phyloP scores from a whole-genome alignment of 2,329 filamentous ascomycete species.

The Thyridium curvatum region DNA sequence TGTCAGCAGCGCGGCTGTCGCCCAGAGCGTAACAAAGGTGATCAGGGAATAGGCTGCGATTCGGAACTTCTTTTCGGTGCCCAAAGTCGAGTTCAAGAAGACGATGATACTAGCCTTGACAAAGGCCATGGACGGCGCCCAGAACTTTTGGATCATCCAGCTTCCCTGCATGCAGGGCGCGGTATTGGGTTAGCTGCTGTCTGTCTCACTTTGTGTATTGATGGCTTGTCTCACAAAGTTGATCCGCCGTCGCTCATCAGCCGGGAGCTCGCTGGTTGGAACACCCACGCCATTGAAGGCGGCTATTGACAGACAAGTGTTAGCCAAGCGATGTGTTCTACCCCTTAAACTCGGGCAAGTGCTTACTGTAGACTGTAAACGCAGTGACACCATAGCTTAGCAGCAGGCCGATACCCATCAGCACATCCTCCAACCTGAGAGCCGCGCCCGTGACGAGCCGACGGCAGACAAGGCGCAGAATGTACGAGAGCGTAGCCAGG shows the following conservation, averaged over 20 bases:
- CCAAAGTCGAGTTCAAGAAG: background rate
- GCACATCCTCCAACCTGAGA: conserved; percentile 5
- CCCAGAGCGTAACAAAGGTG: background rate
- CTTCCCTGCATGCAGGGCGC: background rate
- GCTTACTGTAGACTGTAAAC: conserved; percentile 1
- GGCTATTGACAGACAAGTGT: background rate
- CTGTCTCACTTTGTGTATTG: too few relatives aligned
- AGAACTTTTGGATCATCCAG: conserved; percentile 5
- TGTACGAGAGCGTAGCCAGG: too few relatives aligned
- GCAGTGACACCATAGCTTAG: conserved; percentile 1
- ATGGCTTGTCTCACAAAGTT: conserved; percentile 1
- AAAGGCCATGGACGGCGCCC: conserved; percentile 4
- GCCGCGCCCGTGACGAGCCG: too few relatives aligned
- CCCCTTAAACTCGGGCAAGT: too few relatives aligned
- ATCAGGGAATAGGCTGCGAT: background rate
- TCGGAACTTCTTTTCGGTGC: background rate
- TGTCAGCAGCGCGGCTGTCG: background rate
- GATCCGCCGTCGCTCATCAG: conserved; percentile 1
- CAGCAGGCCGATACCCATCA: conserved; percentile 1
- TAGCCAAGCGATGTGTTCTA: too few relatives aligned
- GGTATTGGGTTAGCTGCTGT: background rate
- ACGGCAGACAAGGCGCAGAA: too few relatives aligned
- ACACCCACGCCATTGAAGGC: conserved; percentile 4
- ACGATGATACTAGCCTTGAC: conserved; percentile 3
- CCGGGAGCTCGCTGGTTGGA: background rate